Evolutionary conservation across 129 eudicot species (phyloP).

Genomic region (Mikania micrantha): DNA sequence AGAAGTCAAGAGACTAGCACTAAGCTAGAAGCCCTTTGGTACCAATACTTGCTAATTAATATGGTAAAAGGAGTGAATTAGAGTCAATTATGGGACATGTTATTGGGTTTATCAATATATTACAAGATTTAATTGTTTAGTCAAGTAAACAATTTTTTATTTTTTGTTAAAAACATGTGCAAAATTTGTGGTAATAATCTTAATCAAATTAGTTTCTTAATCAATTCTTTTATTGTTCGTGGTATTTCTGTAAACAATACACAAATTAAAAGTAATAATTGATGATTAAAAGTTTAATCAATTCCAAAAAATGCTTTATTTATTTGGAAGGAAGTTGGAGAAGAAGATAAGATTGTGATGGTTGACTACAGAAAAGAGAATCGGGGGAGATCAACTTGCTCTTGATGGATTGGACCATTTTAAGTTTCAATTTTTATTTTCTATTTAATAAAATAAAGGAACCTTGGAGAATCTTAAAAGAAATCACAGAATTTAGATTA

Average conservation of each 20-base stretch:
- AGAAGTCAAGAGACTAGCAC: too few species aligned
- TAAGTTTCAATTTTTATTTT: constrained; percentile 16
- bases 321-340: constrained; percentile 23
- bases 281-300: neutral
- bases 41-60: too few species aligned
- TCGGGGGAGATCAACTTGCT: constrained; percentile 45
- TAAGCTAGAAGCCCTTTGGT: too few species aligned
- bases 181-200: too few species aligned
- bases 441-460: constrained; percentile 4
- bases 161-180: too few species aligned
- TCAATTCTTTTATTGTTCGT: neutral
- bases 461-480: constrained; percentile 18
- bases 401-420: constrained; percentile 35
- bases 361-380: constrained; percentile 31
- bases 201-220: neutral
- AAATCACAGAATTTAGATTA: constrained; percentile 17
- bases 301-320: constrained; percentile 26
- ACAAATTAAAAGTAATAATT: neutral
- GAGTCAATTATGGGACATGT: neutral
- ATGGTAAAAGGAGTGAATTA: too few species aligned
- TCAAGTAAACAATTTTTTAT: too few species aligned
- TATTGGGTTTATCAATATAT: neutral
- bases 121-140: neutral
- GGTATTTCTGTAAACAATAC: too few species aligned
- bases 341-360: constrained; percentile 59